Evolutionary conservation across 2,329 filamentous ascomycete genomes (phyloP).

Genomic region (Pleomassaria siparia): DNA sequence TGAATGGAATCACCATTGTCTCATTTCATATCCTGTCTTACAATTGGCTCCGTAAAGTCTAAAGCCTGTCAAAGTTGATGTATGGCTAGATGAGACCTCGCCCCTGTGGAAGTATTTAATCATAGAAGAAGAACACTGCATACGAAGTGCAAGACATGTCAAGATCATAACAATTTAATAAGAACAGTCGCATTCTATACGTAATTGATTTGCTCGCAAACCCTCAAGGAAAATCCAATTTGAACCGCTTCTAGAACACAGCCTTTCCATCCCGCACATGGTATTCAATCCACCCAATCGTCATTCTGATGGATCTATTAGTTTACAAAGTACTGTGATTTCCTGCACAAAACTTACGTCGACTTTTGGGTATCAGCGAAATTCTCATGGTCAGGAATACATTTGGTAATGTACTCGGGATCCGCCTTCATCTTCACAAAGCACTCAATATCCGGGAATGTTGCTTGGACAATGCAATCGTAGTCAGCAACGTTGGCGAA

Average conservation of each 20-base stretch:
- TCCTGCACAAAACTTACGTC: slow-evolving; percentile 6
- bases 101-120: too few relatives aligned
- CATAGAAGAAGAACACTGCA: too few relatives aligned
- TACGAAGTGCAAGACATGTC: too few relatives aligned
- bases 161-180: too few relatives aligned
- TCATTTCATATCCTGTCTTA: too few relatives aligned
- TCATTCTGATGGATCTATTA: slow-evolving; percentile 11
- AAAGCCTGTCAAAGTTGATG: too few relatives aligned
- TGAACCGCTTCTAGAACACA: slow-evolving; percentile 1
- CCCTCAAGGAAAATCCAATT: too few relatives aligned
- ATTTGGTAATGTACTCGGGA: slow-evolving; percentile 25
- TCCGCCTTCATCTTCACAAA: slow-evolving; percentile 34
- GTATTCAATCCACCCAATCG: slow-evolving; percentile 20
- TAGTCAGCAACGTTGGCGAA: slow-evolving; percentile 29
- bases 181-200: too few relatives aligned
- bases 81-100: too few relatives aligned
- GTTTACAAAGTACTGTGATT: background rate
- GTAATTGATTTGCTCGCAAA: too few relatives aligned
- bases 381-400: slow-evolving; percentile 36
- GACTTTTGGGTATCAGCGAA: slow-evolving; percentile 30
- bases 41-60: too few relatives aligned
- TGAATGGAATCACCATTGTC: too few relatives aligned
- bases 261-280: slow-evolving; percentile 18
- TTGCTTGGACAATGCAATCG: slow-evolving; percentile 37
- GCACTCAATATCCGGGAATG: slow-evolving; percentile 32